These are phyloP conservation scores for Chamaenerion angustifolium DNA, from an alignment of 345 rosid species.

Conservation along the genomic window DNA sequence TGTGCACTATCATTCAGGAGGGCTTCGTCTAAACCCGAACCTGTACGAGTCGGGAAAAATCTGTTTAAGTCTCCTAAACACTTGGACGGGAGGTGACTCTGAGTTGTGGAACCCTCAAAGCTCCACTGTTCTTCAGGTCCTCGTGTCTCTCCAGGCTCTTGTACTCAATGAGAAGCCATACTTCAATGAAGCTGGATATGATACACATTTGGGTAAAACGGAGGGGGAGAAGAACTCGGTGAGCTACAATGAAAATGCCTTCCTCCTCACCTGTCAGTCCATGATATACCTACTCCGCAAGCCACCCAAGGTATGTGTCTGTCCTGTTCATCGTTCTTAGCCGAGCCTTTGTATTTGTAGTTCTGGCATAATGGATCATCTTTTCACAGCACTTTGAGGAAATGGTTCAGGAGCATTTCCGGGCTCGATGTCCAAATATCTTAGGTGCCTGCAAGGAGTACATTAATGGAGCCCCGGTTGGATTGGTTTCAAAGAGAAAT, in stretches of 20 bases:
- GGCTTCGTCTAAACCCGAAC: constrained; percentile 86
- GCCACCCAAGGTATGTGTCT: constrained; percentile 59
- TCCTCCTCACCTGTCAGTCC: constrained; percentile 73
- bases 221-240: constrained; percentile 93
- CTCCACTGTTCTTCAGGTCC: constrained; percentile 83
- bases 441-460: constrained; percentile 59
- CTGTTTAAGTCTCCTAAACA: constrained; percentile 84
- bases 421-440: constrained; percentile 22
- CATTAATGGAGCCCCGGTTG: constrained; percentile 57
- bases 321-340: background rate
- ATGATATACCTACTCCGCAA: constrained; percentile 57
- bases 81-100: constrained; percentile 77
- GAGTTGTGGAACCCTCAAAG: constrained; percentile 81
- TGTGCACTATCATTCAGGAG: constrained; percentile 76
- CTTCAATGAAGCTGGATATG: constrained; percentile 92
- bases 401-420: constrained; percentile 66
- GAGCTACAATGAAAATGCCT: constrained; percentile 75
- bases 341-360: too few species aligned
- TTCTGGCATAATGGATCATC: background rate
- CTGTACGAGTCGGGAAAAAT: constrained; percentile 81
- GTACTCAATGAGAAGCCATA: constrained; percentile 94
- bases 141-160: constrained; percentile 88
- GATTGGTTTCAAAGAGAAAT: constrained; percentile 14
- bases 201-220: constrained; percentile 59
- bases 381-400: constrained; percentile 64